Conservation (phyloP, 2,329 filamentous ascomycete species). For the Clarireedia hainanense region DNA sequence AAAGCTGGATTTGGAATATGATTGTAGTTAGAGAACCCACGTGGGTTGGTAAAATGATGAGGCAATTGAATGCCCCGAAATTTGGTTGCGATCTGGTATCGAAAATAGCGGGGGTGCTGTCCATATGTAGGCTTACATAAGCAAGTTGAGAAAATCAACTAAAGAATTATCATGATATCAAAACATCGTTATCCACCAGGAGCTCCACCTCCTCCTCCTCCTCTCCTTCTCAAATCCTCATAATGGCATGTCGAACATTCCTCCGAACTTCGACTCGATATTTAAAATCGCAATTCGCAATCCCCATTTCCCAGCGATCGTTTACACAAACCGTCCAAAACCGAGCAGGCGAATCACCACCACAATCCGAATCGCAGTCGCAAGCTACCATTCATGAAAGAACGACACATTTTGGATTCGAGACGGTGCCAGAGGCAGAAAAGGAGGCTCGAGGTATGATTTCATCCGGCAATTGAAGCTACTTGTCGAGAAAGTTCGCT, state of each 20-base stretch:
- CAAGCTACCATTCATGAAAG: constrained; percentile 21
- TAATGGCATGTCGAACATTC: constrained; percentile 22
- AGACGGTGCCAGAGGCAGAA: constrained; percentile 29
- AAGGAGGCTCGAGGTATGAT: constrained; percentile 29
- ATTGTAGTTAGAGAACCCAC: no score
- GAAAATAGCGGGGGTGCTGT: no score
- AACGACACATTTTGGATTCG: constrained; percentile 31
- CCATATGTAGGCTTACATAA: background rate
- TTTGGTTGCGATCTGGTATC: no score
- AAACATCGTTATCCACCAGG: no score
- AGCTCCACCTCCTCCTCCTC: background rate
- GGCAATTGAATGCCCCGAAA: no score
- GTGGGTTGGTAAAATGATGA: no score
- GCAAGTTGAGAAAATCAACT: background rate
- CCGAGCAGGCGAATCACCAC: constrained; percentile 11
- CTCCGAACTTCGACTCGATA: constrained; percentile 19
- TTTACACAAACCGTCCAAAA: background rate
- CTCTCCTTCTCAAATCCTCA: background rate
- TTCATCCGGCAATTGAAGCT: background rate
- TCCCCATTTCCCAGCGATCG: constrained; percentile 4
- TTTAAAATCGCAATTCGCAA: constrained; percentile 14
- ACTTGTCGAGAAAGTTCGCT: background rate
- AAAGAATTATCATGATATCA: background rate
- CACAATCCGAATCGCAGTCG: constrained; percentile 1
- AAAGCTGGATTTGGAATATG: no score